Conservation (phyloP, 2,329 filamentous ascomycete species). For the Phialocephala subalpina region DNA sequence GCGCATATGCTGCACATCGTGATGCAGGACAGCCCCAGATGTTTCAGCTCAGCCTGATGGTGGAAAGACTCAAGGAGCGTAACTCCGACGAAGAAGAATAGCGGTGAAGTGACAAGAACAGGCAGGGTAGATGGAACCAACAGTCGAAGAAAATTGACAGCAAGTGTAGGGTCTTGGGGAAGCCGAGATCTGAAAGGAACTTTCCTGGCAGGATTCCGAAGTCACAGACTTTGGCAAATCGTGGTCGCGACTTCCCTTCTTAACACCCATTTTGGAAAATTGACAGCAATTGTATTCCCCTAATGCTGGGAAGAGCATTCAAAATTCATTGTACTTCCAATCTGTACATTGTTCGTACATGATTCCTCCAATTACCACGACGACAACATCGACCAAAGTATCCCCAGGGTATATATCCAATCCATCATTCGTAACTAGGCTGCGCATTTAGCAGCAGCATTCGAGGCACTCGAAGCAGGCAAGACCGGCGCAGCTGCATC, state of each 20-base stretch:
- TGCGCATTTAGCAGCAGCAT: constrained; percentile 40
- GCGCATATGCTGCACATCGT: neutral
- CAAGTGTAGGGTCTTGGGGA: neutral
- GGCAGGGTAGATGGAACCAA: neutral
- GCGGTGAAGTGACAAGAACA: constrained; percentile 1
- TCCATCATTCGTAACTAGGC: constrained; percentile 4
- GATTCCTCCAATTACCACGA: neutral
- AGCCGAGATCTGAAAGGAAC: neutral
- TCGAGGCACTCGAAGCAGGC: constrained; percentile 43
- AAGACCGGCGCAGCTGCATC: constrained; percentile 39
- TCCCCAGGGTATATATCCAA: constrained; percentile 26
- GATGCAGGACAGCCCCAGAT: neutral
- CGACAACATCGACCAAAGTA: constrained; percentile 7
- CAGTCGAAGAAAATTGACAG: neutral
- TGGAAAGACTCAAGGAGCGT: neutral
- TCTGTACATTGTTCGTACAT: neutral
- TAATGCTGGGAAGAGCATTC: neutral
- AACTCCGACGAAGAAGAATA: neutral
- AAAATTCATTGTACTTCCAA: neutral
- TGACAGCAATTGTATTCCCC: neutral
- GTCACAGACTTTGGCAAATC: neutral
- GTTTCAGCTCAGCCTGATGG: neutral
- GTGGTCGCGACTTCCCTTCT: neutral
- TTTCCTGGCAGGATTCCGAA: neutral
- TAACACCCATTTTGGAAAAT: neutral